Percentiles rank a stretch among this genome's conserved stretches.
phyloP scores from a whole-genome alignment of 768 basidiomycete species.

The Solioccasus polychromus region DNA sequence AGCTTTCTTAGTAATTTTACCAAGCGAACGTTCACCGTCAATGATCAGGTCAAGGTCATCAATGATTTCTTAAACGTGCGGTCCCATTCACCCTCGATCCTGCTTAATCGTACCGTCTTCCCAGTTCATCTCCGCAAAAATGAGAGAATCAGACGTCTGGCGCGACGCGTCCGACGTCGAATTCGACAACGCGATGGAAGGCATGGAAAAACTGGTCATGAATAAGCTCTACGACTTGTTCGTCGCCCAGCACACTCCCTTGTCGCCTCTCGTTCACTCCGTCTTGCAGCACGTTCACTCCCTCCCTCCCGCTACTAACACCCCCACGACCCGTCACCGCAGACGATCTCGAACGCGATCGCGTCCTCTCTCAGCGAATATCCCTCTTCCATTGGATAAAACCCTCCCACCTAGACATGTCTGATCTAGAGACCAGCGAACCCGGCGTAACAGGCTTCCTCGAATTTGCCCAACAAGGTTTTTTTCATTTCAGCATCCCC shows the following conservation, averaged over 20 bases:
- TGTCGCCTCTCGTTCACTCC: constrained; percentile 4
- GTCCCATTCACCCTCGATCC: background rate
- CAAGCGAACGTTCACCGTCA: constrained; percentile 86
- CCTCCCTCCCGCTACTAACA: constrained; percentile 63
- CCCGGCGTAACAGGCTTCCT: constrained; percentile 64
- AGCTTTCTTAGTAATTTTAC: constrained; percentile 94
- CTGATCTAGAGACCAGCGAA: constrained; percentile 61
- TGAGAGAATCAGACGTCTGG: constrained; percentile 86
- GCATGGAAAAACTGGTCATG: constrained; percentile 99
- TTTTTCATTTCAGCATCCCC: constrained; percentile 2
- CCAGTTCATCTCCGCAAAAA: constrained; percentile 87
- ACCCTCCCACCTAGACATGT: constrained; percentile 87
- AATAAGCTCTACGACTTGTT: constrained; percentile 95
- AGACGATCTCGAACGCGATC: constrained; percentile 96
- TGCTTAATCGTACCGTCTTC: constrained; percentile 14
- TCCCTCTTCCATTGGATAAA: constrained; percentile 88
- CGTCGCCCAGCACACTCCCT: constrained; percentile 31
- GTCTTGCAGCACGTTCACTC: constrained; percentile 80
- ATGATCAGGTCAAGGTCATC: constrained; percentile 93
- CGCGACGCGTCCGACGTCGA: constrained; percentile 71
- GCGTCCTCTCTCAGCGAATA: constrained; percentile 86
- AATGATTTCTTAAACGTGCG: constrained; percentile 85
- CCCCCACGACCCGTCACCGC: constrained; percentile 80
- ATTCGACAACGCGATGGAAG: constrained; percentile 96
- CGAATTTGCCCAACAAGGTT: constrained; percentile 87